Evolutionary conservation across 805 yeast genomes (phyloP).

Genomic region (Cephaloascus albidus): DNA sequence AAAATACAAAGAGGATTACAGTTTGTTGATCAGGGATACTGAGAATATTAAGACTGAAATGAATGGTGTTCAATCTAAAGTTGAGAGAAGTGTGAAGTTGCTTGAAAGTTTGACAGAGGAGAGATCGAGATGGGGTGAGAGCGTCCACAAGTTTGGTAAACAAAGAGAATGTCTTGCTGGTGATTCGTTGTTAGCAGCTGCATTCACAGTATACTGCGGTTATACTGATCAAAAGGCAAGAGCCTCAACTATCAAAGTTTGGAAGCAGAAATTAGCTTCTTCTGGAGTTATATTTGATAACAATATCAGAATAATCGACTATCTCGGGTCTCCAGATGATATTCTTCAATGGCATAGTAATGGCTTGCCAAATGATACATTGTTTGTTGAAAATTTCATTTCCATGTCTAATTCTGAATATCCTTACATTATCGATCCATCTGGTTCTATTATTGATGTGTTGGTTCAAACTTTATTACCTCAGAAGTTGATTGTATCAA

Average conservation of each 20-base stretch:
- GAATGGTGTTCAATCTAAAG: slow-evolving; percentile 47
- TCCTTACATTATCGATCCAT: slow-evolving; percentile 71
- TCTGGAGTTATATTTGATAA: slow-evolving; percentile 29
- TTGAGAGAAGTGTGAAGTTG: slow-evolving; percentile 51
- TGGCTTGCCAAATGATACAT: slow-evolving; percentile 50
- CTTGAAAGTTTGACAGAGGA: slow-evolving; percentile 60
- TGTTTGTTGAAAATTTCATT: slow-evolving; percentile 54
- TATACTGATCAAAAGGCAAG: slow-evolving; percentile 40
- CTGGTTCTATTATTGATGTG: slow-evolving; percentile 32
- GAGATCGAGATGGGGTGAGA: slow-evolving; percentile 63
- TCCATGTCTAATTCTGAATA: slow-evolving; percentile 32
- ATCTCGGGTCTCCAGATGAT: slow-evolving; percentile 30
- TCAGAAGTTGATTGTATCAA: slow-evolving; percentile 41
- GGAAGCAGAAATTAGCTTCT: slow-evolving; percentile 24
- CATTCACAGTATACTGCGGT: slow-evolving; percentile 56
- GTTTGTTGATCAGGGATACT: slow-evolving; percentile 65
- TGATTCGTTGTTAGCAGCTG: slow-evolving; percentile 53
- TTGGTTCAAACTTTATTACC: slow-evolving; percentile 17
- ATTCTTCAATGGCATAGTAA: slow-evolving; percentile 38
- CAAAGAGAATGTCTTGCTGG: slow-evolving; percentile 48
- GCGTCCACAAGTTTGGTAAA: slow-evolving; percentile 39
- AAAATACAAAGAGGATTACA: slow-evolving; percentile 56
- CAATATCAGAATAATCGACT: slow-evolving; percentile 20
- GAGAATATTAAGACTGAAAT: slow-evolving; percentile 71
- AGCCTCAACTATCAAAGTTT: slow-evolving; percentile 15